Base-by-base conservation (phyloP, 352 stramenopile genomes). In the Phytophthora hibernalis region DNA sequence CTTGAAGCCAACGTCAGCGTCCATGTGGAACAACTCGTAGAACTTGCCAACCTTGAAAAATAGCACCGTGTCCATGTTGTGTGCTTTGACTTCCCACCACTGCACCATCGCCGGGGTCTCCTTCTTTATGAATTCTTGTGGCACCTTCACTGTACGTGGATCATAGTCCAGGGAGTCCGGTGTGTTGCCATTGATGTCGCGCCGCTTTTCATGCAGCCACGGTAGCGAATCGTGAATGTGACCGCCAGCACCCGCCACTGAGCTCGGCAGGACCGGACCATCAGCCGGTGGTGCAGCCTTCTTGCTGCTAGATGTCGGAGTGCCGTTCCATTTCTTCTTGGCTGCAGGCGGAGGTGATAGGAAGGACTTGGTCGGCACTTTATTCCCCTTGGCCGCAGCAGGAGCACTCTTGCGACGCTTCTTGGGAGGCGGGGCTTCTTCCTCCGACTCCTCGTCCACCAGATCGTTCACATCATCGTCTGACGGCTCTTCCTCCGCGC, bases 1-100 rank as follows among this genome's bases (percentile, higher is more conserved):
- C 55, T 96, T 90, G 45, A 99, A 98, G 40, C 92, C 97, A 22
- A 99, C 81, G 75, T 99, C 98, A 0, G 98, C 97, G 75, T 99
- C 98, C 90, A 98, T 98, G 82, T 99, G 98, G 59, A 95, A 96
- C 24, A 97, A 72, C 76, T 98, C 96, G 75, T 98, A 98, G 57
- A 99, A 98, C 76, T 98, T 98, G 52, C 96, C 96, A 31, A 97
- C 98, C 75, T 99, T 99, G 84, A 99, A 99, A 55, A 99, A 98
- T 1, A 99, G 78, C 2, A 99, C 86, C 2, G 95, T 99, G 76
- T 99, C 98, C 82, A 98, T 97, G 71, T 99, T 98, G 37, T 93
- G 81, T 5, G 89, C 61, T 77, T 99, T 99, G 59, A 99, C 89
- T 50, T 97, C 81, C 98, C 97, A 99, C 98, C 98, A 99, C 74